Percentiles rank a stretch among this genome's conserved stretches.
phyloP scores from a whole-genome alignment of 2,329 filamentous ascomycete species.

The Lizonia empirigonia region DNA sequence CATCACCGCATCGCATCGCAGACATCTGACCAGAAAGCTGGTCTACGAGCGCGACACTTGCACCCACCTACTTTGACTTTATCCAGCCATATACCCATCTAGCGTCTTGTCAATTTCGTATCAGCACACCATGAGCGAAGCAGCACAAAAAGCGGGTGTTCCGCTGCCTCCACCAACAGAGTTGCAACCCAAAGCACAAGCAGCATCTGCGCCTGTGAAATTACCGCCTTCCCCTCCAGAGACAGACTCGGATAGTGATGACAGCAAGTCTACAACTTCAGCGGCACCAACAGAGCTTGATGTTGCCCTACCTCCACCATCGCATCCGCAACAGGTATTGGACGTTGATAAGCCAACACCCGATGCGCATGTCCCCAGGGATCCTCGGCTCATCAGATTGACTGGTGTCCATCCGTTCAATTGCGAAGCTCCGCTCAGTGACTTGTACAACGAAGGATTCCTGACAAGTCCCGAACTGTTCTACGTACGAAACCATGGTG shows the following conservation, averaged over 20 bases:
- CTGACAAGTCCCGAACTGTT: conserved; percentile 86
- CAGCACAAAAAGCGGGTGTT: conserved; percentile 20
- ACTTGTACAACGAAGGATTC: conserved; percentile 80
- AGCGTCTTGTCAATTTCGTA: background rate
- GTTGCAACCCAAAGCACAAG: conserved; percentile 25
- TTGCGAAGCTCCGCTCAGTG: conserved; percentile 79
- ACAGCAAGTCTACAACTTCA: conserved; percentile 28
- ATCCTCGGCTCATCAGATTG: conserved; percentile 80
- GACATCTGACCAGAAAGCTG: background rate
- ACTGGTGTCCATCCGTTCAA: conserved; percentile 94
- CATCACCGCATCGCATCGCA: background rate
- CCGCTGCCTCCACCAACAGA: conserved; percentile 24
- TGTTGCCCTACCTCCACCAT: conserved; percentile 72
- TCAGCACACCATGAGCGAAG: conserved; percentile 27
- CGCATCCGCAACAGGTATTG: conserved; percentile 66
- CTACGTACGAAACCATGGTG: conserved; percentile 89
- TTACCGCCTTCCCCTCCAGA: conserved; percentile 46
- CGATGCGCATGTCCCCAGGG: conserved; percentile 78
- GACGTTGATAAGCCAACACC: conserved; percentile 82
- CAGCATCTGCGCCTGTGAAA: conserved; percentile 22
- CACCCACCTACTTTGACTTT: background rate
- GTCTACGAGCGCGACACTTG: background rate
- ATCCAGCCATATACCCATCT: conserved; percentile 6
- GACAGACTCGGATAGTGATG: conserved; percentile 41
- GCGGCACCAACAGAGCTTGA: conserved; percentile 23